phyloP scores from a whole-genome alignment of 164 flowering plant genomes.

The Dillenia suffruticosa region DNA sequence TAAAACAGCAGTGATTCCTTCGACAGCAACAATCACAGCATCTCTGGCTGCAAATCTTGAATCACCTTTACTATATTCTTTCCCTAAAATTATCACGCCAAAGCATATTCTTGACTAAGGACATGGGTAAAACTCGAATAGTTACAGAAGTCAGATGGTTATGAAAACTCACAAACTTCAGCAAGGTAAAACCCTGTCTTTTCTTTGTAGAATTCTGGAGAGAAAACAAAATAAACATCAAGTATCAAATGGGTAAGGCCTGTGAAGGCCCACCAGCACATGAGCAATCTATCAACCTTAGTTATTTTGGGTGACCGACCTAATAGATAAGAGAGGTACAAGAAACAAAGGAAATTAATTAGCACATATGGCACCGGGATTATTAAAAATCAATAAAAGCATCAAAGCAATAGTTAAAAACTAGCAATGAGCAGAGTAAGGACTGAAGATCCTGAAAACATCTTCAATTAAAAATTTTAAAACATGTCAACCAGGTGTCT shows the following conservation, averaged over 20 bases:
- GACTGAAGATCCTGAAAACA: not conserved
- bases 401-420: not conserved
- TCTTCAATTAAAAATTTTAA: not conserved
- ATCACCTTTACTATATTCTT: constrained; percentile 99
- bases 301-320: constrained; percentile 39
- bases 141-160: not conserved
- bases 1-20: constrained; percentile 82
- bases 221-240: constrained; percentile 86
- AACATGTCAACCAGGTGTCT: too few relatives aligned
- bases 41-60: constrained; percentile 86
- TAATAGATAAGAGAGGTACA: constrained; percentile 21
- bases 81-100: constrained; percentile 49
- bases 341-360: not conserved
- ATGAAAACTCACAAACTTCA: constrained; percentile 77
- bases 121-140: not conserved
- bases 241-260: constrained; percentile 83
- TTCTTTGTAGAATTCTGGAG: constrained; percentile 82
- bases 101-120: not conserved
- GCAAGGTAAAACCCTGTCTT: constrained; percentile 61
- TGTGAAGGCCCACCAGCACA: constrained; percentile 98
- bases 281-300: constrained; percentile 62
- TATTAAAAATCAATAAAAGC: not conserved
- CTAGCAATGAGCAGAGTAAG: not conserved
- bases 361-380: not conserved
- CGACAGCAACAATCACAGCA: constrained; percentile 67